These are phyloP conservation scores for Fraxinus nigra DNA, from an alignment of 305 asterid species.

Conservation along the genomic window DNA sequence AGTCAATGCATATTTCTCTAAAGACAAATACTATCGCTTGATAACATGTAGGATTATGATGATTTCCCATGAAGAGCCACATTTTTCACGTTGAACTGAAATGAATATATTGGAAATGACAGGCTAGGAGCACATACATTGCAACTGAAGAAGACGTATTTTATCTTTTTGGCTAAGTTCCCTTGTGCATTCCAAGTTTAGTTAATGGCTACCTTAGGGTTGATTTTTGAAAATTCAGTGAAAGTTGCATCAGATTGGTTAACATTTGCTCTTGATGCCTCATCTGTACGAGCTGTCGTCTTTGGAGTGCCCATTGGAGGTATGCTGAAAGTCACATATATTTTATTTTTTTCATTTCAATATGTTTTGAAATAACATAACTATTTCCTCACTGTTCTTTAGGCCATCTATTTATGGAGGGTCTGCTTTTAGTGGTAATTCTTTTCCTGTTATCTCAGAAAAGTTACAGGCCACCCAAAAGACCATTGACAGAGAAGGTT, in stretches of 20 bases:
- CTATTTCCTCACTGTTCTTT: conserved; percentile 15
- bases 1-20: neutral
- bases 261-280: conserved; percentile 55
- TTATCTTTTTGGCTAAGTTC: conserved; percentile 1
- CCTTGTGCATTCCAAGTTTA: conserved; percentile 18
- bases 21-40: neutral
- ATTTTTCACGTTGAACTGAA: neutral
- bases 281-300: conserved; percentile 76
- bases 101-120: conserved; percentile 19
- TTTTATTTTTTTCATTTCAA: neutral
- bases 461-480: conserved; percentile 96
- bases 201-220: conserved; percentile 44
- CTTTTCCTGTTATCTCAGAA: conserved; percentile 77
- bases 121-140: conserved; percentile 23
- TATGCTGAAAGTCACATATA: conserved; percentile 19
- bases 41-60: conserved; percentile 9
- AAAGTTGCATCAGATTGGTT: conserved; percentile 74
- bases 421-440: conserved; percentile 81
- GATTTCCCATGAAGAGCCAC: conserved; percentile 4
- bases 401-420: conserved; percentile 97
- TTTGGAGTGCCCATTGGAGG: conserved; percentile 95
- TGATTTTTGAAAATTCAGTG: conserved; percentile 41
- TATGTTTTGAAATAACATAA: neutral
- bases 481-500: conserved; percentile 90
- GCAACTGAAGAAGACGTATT: conserved; percentile 9